Percentiles rank a stretch among this genome's conserved stretches.
phyloP scores from a whole-genome alignment of 2,329 filamentous ascomycete genomes.

The Orbilia blumenaviensis region DNA sequence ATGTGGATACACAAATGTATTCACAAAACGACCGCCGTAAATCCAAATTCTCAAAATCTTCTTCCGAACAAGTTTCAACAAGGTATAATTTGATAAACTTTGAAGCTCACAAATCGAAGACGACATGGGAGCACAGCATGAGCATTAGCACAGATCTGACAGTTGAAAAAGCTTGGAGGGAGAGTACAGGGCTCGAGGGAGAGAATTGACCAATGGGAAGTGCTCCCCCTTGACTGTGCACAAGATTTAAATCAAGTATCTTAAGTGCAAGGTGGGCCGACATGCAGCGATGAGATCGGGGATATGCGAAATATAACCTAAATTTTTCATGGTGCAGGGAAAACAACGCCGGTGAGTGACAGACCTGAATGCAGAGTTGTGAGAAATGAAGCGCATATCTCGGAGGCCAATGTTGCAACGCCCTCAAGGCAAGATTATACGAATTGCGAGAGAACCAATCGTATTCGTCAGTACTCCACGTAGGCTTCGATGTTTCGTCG shows the following conservation, averaged over 20 bases:
- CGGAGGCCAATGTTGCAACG: constrained; percentile 66
- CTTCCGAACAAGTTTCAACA: constrained; percentile 38
- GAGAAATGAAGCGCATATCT: constrained; percentile 67
- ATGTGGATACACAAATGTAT: constrained; percentile 61
- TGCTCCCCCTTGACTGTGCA: constrained; percentile 14
- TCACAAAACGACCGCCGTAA: constrained; percentile 49
- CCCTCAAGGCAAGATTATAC: constrained; percentile 75
- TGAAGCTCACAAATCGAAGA: constrained; percentile 61
- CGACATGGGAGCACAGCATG: constrained; percentile 75
- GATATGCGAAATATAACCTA: background rate
- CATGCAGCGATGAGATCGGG: background rate
- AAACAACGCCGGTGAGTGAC: constrained; percentile 62
- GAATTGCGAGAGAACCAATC: constrained; percentile 85
- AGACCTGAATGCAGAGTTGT: constrained; percentile 68
- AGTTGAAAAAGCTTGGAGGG: constrained; percentile 34
- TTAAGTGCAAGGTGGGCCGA: constrained; percentile 54
- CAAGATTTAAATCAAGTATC: constrained; percentile 63
- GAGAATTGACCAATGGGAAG: constrained; percentile 55
- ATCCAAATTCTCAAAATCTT: constrained; percentile 40
- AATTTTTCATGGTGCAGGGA: background rate
- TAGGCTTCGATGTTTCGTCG: constrained; percentile 55
- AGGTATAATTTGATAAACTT: constrained; percentile 52
- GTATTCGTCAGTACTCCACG: constrained; percentile 72
- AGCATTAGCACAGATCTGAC: constrained; percentile 64
- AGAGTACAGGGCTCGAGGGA: constrained; percentile 55